These are phyloP conservation scores for Panellus pusillus DNA, from an alignment of 768 basidiomycete species.

Conservation along the genomic window DNA sequence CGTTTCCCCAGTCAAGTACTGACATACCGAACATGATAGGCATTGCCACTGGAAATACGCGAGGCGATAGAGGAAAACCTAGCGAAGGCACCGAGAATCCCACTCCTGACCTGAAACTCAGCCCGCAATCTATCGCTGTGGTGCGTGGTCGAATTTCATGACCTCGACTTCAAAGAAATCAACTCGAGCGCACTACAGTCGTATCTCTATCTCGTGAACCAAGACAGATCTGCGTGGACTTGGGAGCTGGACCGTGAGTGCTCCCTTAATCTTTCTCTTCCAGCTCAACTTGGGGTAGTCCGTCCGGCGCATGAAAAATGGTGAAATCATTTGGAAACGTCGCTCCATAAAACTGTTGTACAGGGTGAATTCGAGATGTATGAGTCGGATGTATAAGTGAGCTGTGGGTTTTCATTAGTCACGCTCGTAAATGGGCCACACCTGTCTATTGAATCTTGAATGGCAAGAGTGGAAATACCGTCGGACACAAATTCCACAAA, in stretches of 20 bases:
- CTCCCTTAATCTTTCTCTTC: background rate
- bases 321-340: conserved; percentile 3
- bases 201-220: conserved; percentile 20
- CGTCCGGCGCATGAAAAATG: conserved; percentile 24
- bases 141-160: conserved; percentile 34
- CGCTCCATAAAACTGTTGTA: too few relatives aligned
- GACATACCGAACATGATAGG: conserved; percentile 21
- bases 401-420: too few relatives aligned
- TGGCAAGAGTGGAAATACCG: too few relatives aligned
- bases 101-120: conserved; percentile 39
- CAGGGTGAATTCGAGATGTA: too few relatives aligned
- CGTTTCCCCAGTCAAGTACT: background rate
- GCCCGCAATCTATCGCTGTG: conserved; percentile 69
- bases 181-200: background rate
- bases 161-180: background rate
- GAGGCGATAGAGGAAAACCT: conserved; percentile 30
- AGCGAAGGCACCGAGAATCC: conserved; percentile 25
- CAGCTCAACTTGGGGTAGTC: background rate
- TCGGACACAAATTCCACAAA: too few relatives aligned
- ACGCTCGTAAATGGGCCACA: too few relatives aligned
- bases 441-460: too few relatives aligned
- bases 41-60: conserved; percentile 31
- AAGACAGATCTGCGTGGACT: conserved; percentile 19
- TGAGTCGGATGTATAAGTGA: too few relatives aligned
- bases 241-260: conserved; percentile 13